phyloP scores from a whole-genome alignment of 176 grass and related monocot genomes.

The Avena insularis region DNA sequence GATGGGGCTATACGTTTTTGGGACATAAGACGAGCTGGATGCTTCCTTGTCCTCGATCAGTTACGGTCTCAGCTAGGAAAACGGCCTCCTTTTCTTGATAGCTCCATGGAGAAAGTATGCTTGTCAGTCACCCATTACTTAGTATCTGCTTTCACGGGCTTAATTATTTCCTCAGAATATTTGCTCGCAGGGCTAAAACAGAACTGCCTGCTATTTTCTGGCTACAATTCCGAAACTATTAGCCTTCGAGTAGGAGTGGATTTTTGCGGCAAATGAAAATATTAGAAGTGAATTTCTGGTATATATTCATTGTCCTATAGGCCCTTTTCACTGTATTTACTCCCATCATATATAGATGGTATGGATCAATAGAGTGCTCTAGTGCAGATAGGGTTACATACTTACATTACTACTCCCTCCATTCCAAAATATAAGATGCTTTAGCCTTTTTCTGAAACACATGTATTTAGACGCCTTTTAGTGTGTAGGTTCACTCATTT shows the following conservation, averaged over 20 bases:
- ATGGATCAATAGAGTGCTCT: constrained; percentile 21
- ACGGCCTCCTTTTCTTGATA: constrained; percentile 64
- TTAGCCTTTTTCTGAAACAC: no score
- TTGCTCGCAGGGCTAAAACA: constrained; percentile 9
- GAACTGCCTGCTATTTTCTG: constrained; percentile 1
- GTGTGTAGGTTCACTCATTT: no score
- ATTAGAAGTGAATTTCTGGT: constrained; percentile 4
- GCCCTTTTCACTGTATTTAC: background rate
- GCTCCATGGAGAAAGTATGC: constrained; percentile 48
- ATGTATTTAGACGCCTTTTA: no score
- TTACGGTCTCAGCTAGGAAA: constrained; percentile 80
- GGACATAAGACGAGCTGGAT: constrained; percentile 93
- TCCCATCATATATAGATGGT: constrained; percentile 15
- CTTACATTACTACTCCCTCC: no score
- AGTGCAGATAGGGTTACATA: constrained; percentile 4
- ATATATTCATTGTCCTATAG: constrained; percentile 29
- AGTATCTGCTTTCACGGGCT: constrained; percentile 3
- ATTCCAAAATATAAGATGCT: no score
- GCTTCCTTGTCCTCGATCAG: constrained; percentile 88
- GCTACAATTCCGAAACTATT: constrained; percentile 11
- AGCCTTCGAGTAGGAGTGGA: constrained; percentile 26
- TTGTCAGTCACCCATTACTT: background rate
- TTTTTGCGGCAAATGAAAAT: background rate
- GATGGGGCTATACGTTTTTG: constrained; percentile 96
- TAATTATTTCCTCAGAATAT: background rate